Conservation (phyloP, 148 eudicot genomes). For the Rhododendron simsii region DNA sequence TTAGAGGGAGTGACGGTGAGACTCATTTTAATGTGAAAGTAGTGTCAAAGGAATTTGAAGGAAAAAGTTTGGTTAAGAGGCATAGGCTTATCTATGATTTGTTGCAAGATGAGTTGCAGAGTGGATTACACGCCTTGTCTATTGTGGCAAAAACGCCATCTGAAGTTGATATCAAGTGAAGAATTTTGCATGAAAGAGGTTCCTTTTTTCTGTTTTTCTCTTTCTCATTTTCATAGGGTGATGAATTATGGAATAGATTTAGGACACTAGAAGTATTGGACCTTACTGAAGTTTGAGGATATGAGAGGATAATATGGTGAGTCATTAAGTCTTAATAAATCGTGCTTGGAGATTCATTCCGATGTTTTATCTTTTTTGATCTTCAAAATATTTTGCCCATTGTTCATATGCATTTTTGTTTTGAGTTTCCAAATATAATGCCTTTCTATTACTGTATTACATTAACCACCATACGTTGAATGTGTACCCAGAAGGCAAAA, state of each 20-base stretch:
- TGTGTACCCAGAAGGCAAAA: neutral
- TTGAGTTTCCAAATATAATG: neutral
- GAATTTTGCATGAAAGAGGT: constrained; percentile 7
- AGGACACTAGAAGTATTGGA: neutral
- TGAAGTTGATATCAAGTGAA: constrained; percentile 36
- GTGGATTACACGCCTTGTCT: constrained; percentile 17
- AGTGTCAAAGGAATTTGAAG: constrained; percentile 62
- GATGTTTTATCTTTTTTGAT: neutral
- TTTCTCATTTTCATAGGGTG: neutral
- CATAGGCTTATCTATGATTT: too few relatives aligned
- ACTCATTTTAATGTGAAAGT: constrained; percentile 78
- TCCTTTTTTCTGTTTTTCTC: neutral
- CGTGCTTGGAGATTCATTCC: neutral
- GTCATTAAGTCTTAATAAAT: neutral
- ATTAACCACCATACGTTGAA: neutral
- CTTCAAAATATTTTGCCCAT: neutral
- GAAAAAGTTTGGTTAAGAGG: too few relatives aligned
- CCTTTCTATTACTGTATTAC: neutral
- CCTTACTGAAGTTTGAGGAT: constrained; percentile 4
- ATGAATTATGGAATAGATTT: neutral
- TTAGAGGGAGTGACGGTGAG: constrained; percentile 65
- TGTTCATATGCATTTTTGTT: neutral
- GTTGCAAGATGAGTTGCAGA: too few relatives aligned
- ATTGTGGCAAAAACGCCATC: constrained; percentile 73
- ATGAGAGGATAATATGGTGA: neutral